phyloP scores from a whole-genome alignment of 345 rosid species.

The Orychophragmus violaceus region DNA sequence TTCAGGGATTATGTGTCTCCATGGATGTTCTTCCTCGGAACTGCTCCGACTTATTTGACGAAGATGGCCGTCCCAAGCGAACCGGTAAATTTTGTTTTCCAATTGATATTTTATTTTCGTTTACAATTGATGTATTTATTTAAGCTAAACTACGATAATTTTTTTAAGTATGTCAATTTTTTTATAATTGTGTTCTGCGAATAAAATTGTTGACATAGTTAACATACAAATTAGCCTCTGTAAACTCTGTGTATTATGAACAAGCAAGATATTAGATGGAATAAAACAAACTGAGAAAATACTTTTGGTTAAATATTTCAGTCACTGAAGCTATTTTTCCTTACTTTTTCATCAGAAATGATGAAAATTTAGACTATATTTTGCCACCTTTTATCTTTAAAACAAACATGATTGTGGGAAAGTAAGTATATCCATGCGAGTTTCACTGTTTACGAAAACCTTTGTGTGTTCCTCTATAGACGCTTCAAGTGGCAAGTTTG shows the following conservation, averaged over 20 bases:
- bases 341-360: no score
- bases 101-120: not conserved
- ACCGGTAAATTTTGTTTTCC: conserved; percentile 14
- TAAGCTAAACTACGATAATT: not conserved
- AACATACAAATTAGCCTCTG: not conserved
- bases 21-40: conserved; percentile 24
- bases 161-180: not conserved
- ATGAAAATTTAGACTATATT: no score
- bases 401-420: not conserved
- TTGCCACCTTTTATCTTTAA: not conserved
- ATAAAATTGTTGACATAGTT: no score
- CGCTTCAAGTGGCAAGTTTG: not conserved
- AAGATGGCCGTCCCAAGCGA: conserved; percentile 32
- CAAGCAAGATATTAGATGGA: not conserved
- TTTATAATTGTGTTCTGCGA: no score
- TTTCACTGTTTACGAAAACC: not conserved
- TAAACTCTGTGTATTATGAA: not conserved
- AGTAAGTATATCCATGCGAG: not conserved
- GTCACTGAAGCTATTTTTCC: not conserved
- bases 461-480: not conserved
- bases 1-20: not conserved
- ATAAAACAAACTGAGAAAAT: no score
- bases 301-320: no score
- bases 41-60: conserved; percentile 20
- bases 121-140: not conserved